Evolutionary conservation across 163 green algal genomes (phyloP).

Genomic region (Scenedesmus sp.): DNA sequence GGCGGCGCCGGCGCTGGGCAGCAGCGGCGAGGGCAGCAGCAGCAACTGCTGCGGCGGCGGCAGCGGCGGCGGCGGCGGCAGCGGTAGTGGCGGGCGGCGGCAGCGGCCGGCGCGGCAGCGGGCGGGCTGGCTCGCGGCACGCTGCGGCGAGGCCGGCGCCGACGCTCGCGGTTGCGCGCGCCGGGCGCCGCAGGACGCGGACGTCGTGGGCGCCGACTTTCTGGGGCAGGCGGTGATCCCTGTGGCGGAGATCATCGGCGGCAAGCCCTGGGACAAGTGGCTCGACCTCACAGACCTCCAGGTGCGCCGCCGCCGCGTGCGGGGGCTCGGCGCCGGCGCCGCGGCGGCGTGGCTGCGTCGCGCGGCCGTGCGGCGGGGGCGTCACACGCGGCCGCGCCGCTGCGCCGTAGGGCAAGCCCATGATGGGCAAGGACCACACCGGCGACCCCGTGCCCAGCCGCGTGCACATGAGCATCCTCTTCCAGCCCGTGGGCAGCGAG

Average conservation of each 20-base stretch:
- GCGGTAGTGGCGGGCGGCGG: too few species aligned
- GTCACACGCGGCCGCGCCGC: background rate
- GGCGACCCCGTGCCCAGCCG: background rate
- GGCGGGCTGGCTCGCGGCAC: too few species aligned
- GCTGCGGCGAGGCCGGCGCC: too few species aligned
- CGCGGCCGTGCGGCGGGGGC: too few species aligned
- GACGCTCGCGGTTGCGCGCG: too few species aligned
- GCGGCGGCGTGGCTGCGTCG: background rate
- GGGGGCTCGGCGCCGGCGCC: background rate
- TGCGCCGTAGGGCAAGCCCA: constrained; percentile 4
- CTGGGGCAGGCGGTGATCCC: constrained; percentile 38
- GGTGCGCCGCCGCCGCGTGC: background rate
- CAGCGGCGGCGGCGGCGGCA: background rate
- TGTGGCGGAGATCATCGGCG: constrained; percentile 17
- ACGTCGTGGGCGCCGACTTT: constrained; percentile 44
- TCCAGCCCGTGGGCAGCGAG: too few species aligned
- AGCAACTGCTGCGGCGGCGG: background rate
- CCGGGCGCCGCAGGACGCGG: constrained; percentile 27
- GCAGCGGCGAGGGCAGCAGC: background rate
- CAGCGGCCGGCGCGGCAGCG: too few species aligned
- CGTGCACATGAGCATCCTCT: too few species aligned
- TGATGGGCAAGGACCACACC: too few species aligned
- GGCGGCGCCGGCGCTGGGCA: too few species aligned
- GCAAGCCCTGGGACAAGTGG: constrained; percentile 33
- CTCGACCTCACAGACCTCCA: constrained; percentile 33